These are phyloP conservation scores for Bothriochloa decipiens DNA, from an alignment of 176 grass and related monocot species.

Conservation along the genomic window DNA sequence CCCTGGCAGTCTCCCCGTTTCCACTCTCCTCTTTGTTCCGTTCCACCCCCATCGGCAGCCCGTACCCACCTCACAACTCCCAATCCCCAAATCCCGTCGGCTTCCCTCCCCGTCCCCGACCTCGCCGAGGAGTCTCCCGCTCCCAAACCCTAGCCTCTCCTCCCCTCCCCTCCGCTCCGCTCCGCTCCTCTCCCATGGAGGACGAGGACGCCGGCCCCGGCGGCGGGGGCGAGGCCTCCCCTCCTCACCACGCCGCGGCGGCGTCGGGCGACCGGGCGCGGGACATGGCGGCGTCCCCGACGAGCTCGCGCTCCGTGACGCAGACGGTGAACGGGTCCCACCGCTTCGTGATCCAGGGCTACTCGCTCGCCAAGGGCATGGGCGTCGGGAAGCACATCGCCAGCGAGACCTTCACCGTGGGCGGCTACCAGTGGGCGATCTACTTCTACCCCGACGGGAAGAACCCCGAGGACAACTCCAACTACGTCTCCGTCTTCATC, in stretches of 20 bases:
- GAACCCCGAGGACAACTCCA: slow-evolving; percentile 91
- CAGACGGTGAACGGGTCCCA: slow-evolving; percentile 95
- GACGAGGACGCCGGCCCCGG: slow-evolving; percentile 47
- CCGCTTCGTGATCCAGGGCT: slow-evolving; percentile 89
- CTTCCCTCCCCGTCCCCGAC: neutral
- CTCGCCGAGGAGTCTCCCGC: slow-evolving; percentile 6
- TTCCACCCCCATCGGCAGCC: too few species aligned
- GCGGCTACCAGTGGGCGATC: slow-evolving; percentile 89
- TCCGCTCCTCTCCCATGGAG: too few species aligned
- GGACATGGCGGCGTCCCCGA: slow-evolving; percentile 71
- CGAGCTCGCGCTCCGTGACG: slow-evolving; percentile 85
- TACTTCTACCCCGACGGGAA: slow-evolving; percentile 98
- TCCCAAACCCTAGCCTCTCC: slow-evolving; percentile 44
- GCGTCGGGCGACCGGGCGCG: slow-evolving; percentile 22
- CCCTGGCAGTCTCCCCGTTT: too few species aligned
- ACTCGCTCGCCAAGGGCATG: slow-evolving; percentile 95
- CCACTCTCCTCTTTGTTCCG: neutral
- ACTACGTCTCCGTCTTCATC: slow-evolving; percentile 94
- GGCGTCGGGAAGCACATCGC: slow-evolving; percentile 94
- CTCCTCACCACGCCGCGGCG: slow-evolving; percentile 54
- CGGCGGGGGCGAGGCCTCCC: slow-evolving; percentile 50
- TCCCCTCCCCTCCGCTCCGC: neutral
- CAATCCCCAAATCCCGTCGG: slow-evolving; percentile 30
- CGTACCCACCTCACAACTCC: slow-evolving; percentile 13
- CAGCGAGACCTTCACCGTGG: slow-evolving; percentile 90